These are phyloP conservation scores for Xylaria multiplex DNA, from an alignment of 2,329 filamentous ascomycete species.

Conservation along the genomic window DNA sequence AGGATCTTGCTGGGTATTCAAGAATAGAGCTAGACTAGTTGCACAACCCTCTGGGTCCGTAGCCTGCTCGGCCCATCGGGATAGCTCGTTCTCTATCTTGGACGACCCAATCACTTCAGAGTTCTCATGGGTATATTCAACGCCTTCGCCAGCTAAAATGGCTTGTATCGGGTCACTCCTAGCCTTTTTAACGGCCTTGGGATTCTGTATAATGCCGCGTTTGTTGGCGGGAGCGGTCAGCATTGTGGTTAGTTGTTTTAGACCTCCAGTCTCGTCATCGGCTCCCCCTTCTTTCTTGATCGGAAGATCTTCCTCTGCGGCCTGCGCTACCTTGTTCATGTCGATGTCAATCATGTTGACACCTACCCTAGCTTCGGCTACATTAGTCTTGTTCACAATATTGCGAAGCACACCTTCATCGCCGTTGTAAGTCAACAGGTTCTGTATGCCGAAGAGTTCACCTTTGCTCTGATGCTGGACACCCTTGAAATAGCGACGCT, in stretches of 20 bases:
- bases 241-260: conserved; percentile 76
- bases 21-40: conserved; percentile 67
- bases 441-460: conserved; percentile 90
- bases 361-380: conserved; percentile 89
- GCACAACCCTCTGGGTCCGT: conserved; percentile 58
- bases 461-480: conserved; percentile 91
- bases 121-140: conserved; percentile 96
- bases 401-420: conserved; percentile 86
- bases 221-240: conserved; percentile 61
- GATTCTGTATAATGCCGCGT: conserved; percentile 49
- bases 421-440: conserved; percentile 84
- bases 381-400: conserved; percentile 98
- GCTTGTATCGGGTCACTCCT: conserved; percentile 83
- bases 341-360: conserved; percentile 83
- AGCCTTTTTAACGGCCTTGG: conserved; percentile 51
- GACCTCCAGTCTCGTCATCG: conserved; percentile 72
- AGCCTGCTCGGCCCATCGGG: conserved; percentile 75
- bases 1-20: conserved; percentile 57
- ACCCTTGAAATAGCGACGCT: conserved; percentile 94
- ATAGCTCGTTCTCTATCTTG: conserved; percentile 88
- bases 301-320: conserved; percentile 58
- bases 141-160: conserved; percentile 86
- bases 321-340: conserved; percentile 68
- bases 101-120: conserved; percentile 92
- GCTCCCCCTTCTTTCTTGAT: conserved; percentile 59